Conservation (phyloP, 345 rosid genomes). For the Physaria fendleri region DNA sequence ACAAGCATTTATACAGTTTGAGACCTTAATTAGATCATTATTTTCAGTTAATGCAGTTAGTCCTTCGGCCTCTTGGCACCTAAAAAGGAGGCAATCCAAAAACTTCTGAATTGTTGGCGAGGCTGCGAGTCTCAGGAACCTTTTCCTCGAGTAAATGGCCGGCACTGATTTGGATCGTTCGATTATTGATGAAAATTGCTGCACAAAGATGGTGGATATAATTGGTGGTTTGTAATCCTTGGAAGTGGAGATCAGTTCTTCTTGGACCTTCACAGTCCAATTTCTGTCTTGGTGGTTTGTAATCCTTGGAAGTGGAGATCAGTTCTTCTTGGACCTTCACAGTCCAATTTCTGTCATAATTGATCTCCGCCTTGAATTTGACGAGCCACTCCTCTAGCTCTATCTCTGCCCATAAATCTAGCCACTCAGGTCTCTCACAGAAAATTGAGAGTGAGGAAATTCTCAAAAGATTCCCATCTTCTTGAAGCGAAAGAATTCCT, state of each 20-base stretch:
- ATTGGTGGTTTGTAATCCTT: conserved; percentile 65
- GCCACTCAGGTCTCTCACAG: conserved; percentile 90
- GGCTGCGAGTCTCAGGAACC: conserved; percentile 67
- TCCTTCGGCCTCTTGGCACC: conserved; percentile 97
- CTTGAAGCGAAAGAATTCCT: conserved; percentile 70
- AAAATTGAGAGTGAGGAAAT: conserved; percentile 77
- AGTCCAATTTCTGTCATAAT: conserved; percentile 66
- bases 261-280: conserved; percentile 69
- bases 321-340: conserved; percentile 55
- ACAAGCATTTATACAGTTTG: conserved; percentile 61
- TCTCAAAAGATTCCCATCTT: conserved; percentile 57
- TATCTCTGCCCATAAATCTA: conserved; percentile 81
- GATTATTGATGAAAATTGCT: conserved; percentile 46
- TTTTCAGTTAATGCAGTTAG: conserved; percentile 82
- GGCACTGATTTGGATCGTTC: conserved; percentile 74
- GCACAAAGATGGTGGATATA: conserved; percentile 50
- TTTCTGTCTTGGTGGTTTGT: conserved; percentile 66
- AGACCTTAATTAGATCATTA: conserved; percentile 70
- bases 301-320: conserved; percentile 52
- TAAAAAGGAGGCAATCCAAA: conserved; percentile 57
- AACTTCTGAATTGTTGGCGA: conserved; percentile 49
- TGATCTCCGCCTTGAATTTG: conserved; percentile 50
- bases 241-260: conserved; percentile 45
- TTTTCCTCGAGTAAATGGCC: conserved; percentile 46
- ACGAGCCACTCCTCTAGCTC: conserved; percentile 64